Evolutionary conservation across 2,329 filamentous ascomycete species (phyloP).

Genomic region (Trichothecium roseum): DNA sequence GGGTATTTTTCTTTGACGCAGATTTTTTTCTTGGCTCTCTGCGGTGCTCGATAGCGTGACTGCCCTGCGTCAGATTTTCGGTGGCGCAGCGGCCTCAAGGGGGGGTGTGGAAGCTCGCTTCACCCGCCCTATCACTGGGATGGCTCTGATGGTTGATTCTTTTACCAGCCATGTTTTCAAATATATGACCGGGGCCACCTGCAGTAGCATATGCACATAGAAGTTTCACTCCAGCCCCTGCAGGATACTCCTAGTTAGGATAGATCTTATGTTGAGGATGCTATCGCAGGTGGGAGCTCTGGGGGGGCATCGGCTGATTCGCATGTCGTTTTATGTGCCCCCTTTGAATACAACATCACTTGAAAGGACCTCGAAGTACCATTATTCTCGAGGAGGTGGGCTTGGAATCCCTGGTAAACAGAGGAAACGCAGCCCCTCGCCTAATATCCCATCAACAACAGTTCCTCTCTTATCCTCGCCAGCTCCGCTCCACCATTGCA

Average conservation of each 20-base stretch:
- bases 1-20: conserved; percentile 7
- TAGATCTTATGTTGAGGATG: conserved; percentile 20
- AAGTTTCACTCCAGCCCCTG: too few species aligned
- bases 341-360: conserved; percentile 26
- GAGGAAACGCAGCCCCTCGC: too few species aligned
- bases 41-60: conserved; percentile 22
- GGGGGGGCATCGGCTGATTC: conserved; percentile 38
- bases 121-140: conserved; percentile 27
- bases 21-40: conserved; percentile 16
- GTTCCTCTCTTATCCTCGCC: too few species aligned
- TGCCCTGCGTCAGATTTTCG: conserved; percentile 30
- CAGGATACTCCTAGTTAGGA: conserved; percentile 8
- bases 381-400: conserved; percentile 29
- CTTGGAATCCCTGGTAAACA: too few species aligned
- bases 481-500: too few species aligned
- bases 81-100: conserved; percentile 32
- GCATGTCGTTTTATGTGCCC: conserved; percentile 22
- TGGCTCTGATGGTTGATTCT: too few species aligned
- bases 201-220: too few species aligned
- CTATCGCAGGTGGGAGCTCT: conserved; percentile 32
- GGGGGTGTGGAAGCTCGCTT: conserved; percentile 30
- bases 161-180: conserved; percentile 22
- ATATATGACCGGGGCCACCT: too few species aligned
- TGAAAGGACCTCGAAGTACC: conserved; percentile 36
- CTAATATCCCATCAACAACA: too few species aligned